Base-by-base conservation (phyloP, 805 yeast species). In the Starmera quercuum region DNA sequence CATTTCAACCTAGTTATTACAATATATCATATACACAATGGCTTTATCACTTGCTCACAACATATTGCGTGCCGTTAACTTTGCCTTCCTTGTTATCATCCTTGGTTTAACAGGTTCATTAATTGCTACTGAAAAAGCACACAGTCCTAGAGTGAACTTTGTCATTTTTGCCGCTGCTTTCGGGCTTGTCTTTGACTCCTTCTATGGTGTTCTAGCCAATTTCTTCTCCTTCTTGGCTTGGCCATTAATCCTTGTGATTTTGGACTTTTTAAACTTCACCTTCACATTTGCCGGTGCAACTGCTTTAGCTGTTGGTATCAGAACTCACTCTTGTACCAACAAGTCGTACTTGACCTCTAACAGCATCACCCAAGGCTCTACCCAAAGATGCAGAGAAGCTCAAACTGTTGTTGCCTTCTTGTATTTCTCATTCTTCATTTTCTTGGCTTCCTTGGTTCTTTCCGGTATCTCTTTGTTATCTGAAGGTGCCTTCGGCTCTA, bases 241-340 rank as follows among this genome's bases (percentile, higher is more conserved):
- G 82, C 97, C 97, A 47, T 60, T 84, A 33, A 59, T 88, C 47
- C 61, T 85, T 56, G 76, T 81, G 39, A 49, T 66, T 36, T 66
- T 85, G 55, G 98, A 92, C 70, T 80, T 86, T 66, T 68, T 92
- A 63, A 87, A 87, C 73, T 64, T 78, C 49, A 83, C 88, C 49
- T 92, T 92, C 78, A 78, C 95, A 37, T 85, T 92, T 61, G 78
- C 97, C 32, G 97, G 85, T 45, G 97, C 88, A 52, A 78, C 95
- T 38, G 95, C 95, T 34, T 68, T 92, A 56, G 97, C 97, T 34
- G 95, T 85, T 40, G 94, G 78, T 52, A 78, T 83, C 56, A 77
- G 88, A 63, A 71, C 70, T 44, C 96, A 87, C 72, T 81, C 95
- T 26, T 90, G 98, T 72, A 39, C 67, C 48, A 82, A 86, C 76